Percentiles rank a stretch among this genome's conserved stretches.
Evolutionary conservation across 2,329 filamentous ascomycete species (phyloP).

Genomic region (Alternaria viburni): DNA sequence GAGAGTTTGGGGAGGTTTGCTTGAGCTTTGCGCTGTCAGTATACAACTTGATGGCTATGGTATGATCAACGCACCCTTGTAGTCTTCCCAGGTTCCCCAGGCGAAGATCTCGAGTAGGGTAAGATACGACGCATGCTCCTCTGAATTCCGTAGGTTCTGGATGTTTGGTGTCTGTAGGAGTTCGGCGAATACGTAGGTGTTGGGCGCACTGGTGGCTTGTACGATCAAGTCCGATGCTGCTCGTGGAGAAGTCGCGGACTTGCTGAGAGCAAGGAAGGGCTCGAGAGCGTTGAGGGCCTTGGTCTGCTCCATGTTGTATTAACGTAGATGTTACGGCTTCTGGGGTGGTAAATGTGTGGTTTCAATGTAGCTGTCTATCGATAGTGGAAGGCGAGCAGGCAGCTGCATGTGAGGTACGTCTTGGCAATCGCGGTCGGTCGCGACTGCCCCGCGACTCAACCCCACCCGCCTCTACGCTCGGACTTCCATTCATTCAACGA

Average conservation of each 20-base stretch:
- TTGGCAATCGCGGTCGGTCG: constrained; percentile 28
- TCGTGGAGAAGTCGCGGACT: constrained; percentile 81
- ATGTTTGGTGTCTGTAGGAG: constrained; percentile 83
- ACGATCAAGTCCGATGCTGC: constrained; percentile 85
- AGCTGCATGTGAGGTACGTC: constrained; percentile 13
- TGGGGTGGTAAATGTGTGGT: not conserved
- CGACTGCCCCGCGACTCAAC: constrained; percentile 25
- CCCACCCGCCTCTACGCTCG: constrained; percentile 2
- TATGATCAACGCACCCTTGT: constrained; percentile 60
- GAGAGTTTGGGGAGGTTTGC: constrained; percentile 73
- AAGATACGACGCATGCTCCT: constrained; percentile 69
- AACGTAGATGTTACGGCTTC: not conserved
- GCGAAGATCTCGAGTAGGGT: constrained; percentile 86
- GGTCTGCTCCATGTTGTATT: constrained; percentile 73
- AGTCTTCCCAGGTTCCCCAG: constrained; percentile 85
- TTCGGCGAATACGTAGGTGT: constrained; percentile 93
- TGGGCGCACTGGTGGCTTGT: constrained; percentile 85
- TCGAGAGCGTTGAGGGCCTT: constrained; percentile 67
- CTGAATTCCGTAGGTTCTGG: constrained; percentile 69
- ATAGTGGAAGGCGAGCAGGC: constrained; percentile 15
- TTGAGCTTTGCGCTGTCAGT: constrained; percentile 34
- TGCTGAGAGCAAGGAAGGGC: constrained; percentile 89
- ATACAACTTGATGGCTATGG: not conserved
- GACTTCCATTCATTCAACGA: not conserved
- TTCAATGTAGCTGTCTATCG: not conserved